A percentile compares a stretch with the other conserved stretches of the same genome.
Evolutionary conservation across 352 stramenopile genomes (phyloP).

Genomic region (Globisporangium takayamanum): DNA sequence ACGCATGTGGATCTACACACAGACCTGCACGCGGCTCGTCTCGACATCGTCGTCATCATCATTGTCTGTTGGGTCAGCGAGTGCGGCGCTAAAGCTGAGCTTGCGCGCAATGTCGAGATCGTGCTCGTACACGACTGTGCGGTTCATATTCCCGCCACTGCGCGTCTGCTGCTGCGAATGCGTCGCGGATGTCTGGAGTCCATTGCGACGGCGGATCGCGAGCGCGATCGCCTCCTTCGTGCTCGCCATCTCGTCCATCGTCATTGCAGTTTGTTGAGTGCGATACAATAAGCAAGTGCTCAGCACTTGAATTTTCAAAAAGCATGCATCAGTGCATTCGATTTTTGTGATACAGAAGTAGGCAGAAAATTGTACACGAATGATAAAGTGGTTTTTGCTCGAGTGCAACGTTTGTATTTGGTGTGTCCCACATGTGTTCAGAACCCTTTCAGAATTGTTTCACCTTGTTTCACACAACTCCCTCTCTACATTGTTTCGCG

Average conservation of each 20-base stretch:
- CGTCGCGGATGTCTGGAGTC: conserved; percentile 1
- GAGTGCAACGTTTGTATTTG: no score
- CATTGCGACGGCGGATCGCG: conserved; percentile 13
- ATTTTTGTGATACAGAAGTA: no score
- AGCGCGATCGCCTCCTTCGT: conserved; percentile 15
- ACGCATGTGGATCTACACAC: not conserved
- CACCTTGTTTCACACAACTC: no score
- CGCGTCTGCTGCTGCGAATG: not conserved
- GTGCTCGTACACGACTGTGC: conserved; percentile 6
- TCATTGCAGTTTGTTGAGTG: no score
- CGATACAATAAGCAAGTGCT: no score
- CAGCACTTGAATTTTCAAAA: no score
- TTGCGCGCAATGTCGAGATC: conserved; percentile 45
- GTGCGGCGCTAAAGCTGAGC: conserved; percentile 59
- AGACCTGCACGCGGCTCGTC: not conserved
- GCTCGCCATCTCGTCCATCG: not conserved
- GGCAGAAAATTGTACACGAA: no score
- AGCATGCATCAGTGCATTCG: no score
- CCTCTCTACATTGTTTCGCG: no score
- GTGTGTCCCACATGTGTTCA: no score
- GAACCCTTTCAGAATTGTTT: no score
- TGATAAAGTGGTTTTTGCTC: no score
- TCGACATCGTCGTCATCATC: not conserved
- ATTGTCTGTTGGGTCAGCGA: conserved; percentile 17
- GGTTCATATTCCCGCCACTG: not conserved